Base-by-base conservation (phyloP, 2,329 filamentous ascomycete species). In the Purpureocillium takamizusanense region DNA sequence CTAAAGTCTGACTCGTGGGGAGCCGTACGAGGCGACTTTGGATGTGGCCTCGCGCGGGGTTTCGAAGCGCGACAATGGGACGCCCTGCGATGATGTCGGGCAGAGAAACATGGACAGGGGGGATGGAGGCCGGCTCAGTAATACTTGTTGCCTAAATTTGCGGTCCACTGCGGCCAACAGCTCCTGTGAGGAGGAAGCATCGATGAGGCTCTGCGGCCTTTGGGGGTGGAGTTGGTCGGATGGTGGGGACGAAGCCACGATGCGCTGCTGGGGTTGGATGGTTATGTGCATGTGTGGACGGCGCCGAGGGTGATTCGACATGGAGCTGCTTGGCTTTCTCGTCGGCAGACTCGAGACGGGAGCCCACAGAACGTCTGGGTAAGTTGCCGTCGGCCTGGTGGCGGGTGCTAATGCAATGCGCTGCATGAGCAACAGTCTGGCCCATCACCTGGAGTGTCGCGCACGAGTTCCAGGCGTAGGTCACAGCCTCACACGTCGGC, bases 121-220 rank as follows among this genome's bases (percentile, higher is more conserved):
- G n/a, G n/a, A n/a, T n/a, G n/a, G 21, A 25, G 21, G 21, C 6
- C 21, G 10, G n/a, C n/a, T 10, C 21, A 25, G 21, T 25, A 25
- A 6, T 25, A 10, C 21, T 31, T 25, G 33, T 13, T 31, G 28
- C 35, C 35, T 31, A 16, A 29, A 29, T 12, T 13, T 17, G 17
- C 11, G 13, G 28, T 25, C 21, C 21, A 25, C 21, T 10, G 21
- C 21, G 10, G 21, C 21, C 21, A 25, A 10, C 21, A 25, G 21
- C 21, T n/a, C n/a, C n/a, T 25, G 21, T 25, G 21, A 25, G 21
- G n/a, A n/a, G n/a, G n/a, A n/a, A n/a, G 21, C 21, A 25, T 25
- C 21, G 21, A 31, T 31, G 35, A 37, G 35, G 35, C 35, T 37
- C 35, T 37, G 28, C 35, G 28, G 35, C 17, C 15, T 10, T 10